Base-by-base conservation (phyloP, 2,329 filamentous ascomycete species). In the Colletotrichum graminicola region DNA sequence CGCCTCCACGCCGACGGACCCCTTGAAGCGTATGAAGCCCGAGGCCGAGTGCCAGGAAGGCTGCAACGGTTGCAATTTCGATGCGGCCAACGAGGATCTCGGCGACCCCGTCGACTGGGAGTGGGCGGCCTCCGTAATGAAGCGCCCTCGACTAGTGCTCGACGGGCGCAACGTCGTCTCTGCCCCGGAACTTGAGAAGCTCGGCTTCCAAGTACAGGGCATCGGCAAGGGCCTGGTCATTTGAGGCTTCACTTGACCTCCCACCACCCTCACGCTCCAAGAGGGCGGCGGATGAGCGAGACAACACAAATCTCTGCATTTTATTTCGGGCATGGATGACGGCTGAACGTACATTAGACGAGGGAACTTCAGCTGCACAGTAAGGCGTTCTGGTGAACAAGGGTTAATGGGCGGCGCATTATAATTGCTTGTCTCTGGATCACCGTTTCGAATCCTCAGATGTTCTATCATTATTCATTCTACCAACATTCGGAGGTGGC, bases 51-150 rank as follows among this genome's bases (percentile, higher is more conserved):
- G 88, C 51, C 79, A 87, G 10, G 78, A 82, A 3, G 81, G 87
- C 34, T 85, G 87, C 77, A 85, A 84, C 77, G 82, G 82, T 75
- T 78, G 87, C 26, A 77, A 84, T n/a, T 79, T 74, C 75, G 74
- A 78, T 67, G 65, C 75, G 6, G 75, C 78, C 1, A 75, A 75
- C 32, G 76, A 76, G 32, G 73, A 75, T 43, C 77, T 77, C 39
- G 2, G 76, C 10, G 85, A 88, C 71, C 86, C 86, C n/a, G 79
- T 88, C 18, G 86, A 89, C 78, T 89, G 87, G 76, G 78, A 80
- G 51, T 79, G 85, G 73, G 81, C 73, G 10, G 72, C 73, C 18
- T 70, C 71, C 12, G 67, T 73, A 34, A 74, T 74, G 73, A 74
- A 73, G 52, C 73, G 72, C 36, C 73, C 73, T 7, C 68, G 72